Evolutionary conservation across 2,329 filamentous ascomycete genomes (phyloP).

Genomic region (Dactylonectria estremocensis): DNA sequence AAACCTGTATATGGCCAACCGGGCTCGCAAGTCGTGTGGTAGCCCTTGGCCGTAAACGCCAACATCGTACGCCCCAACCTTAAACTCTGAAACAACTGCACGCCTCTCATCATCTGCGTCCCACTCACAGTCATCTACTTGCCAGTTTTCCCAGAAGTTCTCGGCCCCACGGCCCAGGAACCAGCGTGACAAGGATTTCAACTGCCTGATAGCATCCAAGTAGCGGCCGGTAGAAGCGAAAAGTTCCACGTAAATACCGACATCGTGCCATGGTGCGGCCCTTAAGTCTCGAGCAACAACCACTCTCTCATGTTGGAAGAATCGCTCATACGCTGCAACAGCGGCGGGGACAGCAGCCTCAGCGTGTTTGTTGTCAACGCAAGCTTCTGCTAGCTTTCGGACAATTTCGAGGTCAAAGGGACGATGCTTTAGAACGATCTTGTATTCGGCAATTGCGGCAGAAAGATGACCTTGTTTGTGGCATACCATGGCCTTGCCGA

Average conservation of each 20-base stretch:
- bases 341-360: conserved; percentile 57
- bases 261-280: conserved; percentile 80
- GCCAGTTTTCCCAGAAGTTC: conserved; percentile 80
- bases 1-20: conserved; percentile 87
- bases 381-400: conserved; percentile 70
- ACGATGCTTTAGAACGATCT: conserved; percentile 65
- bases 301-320: conserved; percentile 60
- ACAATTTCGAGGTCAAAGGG: conserved; percentile 70
- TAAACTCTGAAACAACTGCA: conserved; percentile 72
- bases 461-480: conserved; percentile 69
- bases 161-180: conserved; percentile 83
- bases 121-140: conserved; percentile 90
- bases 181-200: conserved; percentile 85
- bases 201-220: conserved; percentile 75
- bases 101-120: conserved; percentile 82
- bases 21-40: conserved; percentile 86
- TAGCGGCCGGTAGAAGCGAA: conserved; percentile 77
- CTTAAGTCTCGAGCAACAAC: conserved; percentile 52
- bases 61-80: conserved; percentile 65
- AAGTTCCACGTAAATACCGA: conserved; percentile 89
- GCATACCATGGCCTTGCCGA: conserved; percentile 72
- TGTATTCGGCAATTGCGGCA: conserved; percentile 71
- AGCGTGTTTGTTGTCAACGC: conserved; percentile 66
- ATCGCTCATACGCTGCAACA: conserved; percentile 64
- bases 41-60: conserved; percentile 80